Conservation (phyloP, 306 rosid genomes). For the Prunus dulcis region DNA sequence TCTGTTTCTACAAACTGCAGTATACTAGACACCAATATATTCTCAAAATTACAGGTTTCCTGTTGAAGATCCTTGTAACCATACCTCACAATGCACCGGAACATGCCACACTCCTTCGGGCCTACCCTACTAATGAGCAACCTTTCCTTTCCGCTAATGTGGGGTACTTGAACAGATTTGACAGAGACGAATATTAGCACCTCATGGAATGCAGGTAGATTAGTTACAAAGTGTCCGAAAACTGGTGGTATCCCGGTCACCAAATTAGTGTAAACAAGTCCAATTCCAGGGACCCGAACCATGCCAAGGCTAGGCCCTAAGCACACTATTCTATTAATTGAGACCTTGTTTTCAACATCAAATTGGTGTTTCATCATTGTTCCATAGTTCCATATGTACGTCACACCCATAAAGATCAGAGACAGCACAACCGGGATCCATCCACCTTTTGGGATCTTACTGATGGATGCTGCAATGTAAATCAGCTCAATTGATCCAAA, state of each 20-base stretch:
- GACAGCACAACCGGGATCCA: conserved; percentile 58
- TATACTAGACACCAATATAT: conserved; percentile 43
- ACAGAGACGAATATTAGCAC: conserved; percentile 60
- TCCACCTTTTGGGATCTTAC: conserved; percentile 61
- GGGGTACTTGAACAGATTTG: conserved; percentile 59
- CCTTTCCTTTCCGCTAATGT: conserved; percentile 44
- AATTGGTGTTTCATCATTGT: conserved; percentile 61
- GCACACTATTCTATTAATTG: conserved; percentile 42
- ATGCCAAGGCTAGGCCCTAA: conserved; percentile 62
- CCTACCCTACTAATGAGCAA: conserved; percentile 58
- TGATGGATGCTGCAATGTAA: conserved; percentile 57
- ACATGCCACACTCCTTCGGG: conserved; percentile 61
- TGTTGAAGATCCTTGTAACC: conserved; percentile 77
- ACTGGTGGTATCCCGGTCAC: conserved; percentile 51
- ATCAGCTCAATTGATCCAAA: conserved; percentile 63
- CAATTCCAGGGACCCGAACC: conserved; percentile 64
- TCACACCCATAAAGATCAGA: conserved; percentile 38
- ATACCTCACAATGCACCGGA: conserved; percentile 66
- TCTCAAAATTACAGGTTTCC: conserved; percentile 65
- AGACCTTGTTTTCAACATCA: conserved; percentile 70
- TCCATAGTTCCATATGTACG: conserved; percentile 71
- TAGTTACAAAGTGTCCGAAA: conserved; percentile 67
- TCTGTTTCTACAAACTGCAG: conserved; percentile 62
- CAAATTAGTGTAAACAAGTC: conserved; percentile 53
- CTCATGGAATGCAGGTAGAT: conserved; percentile 67